Percentiles rank a stretch among this genome's conserved stretches.
These are phyloP conservation scores for Cyclotella atomus DNA, from an alignment of 108 stramenopile species.

Conservation along the genomic window DNA sequence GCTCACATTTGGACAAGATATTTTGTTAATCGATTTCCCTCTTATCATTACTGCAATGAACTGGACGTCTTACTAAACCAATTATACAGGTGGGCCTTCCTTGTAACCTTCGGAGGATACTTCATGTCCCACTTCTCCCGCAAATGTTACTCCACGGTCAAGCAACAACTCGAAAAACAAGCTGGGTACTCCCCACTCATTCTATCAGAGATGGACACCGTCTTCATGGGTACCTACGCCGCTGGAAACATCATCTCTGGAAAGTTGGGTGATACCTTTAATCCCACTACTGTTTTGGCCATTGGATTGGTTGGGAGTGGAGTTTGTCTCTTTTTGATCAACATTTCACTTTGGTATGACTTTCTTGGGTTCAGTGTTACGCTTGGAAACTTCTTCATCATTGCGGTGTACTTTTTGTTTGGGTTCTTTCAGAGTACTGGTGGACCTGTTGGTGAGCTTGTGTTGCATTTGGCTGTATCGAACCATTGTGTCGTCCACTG, in stretches of 20 bases:
- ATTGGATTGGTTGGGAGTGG: constrained; percentile 93
- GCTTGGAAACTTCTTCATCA: constrained; percentile 80
- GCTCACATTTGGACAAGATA: too few relatives aligned
- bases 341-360: constrained; percentile 84
- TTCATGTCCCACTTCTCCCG: constrained; percentile 96
- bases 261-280: constrained; percentile 94
- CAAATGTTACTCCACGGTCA: constrained; percentile 97
- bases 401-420: constrained; percentile 89
- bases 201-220: constrained; percentile 92
- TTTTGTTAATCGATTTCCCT: too few relatives aligned
- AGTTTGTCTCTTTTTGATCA: constrained; percentile 85
- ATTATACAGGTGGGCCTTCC: constrained; percentile 83
- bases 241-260: constrained; percentile 93
- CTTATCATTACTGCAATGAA: too few relatives aligned
- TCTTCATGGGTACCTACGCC: constrained; percentile 96
- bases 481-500: not conserved
- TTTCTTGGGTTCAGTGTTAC: constrained; percentile 60
- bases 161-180: constrained; percentile 77
- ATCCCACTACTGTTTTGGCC: constrained; percentile 88
- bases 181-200: constrained; percentile 81
- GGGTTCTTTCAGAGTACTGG: constrained; percentile 97
- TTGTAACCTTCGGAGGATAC: constrained; percentile 94
- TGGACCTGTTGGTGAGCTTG: constrained; percentile 71
- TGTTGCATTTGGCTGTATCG: not conserved
- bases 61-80: too few relatives aligned